Base-by-base conservation (phyloP, 1,284 basidiomycete species). In the Trichosporon coremiiforme region DNA sequence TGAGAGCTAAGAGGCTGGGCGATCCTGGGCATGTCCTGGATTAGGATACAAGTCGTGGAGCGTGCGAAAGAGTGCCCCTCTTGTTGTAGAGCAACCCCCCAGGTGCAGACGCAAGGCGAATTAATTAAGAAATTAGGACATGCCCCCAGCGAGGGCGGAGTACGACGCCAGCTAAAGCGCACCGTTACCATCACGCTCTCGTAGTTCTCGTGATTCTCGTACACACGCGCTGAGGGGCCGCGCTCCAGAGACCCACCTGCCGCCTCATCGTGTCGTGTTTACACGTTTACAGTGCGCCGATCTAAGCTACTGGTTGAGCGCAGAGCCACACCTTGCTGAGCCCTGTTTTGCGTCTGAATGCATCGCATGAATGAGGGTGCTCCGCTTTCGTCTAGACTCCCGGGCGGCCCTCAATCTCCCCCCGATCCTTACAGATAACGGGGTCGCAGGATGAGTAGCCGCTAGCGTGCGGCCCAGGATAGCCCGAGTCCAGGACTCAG, bases 51-150 rank as follows among this genome's bases (percentile, higher is more conserved):
- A 8, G 25, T 20, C 50, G 20, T 53, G 50, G 50, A 53, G 50
- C 50, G 50, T 53, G 50, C 50, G 50, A 53, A 53, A 22, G 50
- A 12, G 41, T 15, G 41, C 15, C 25, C 17, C 15, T 17, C 12
- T 17, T 4, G 9, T 41, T 8, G 9, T 13, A 25, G 38, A 41
- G 15, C 12, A 41, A 17, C 38, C 15, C 25, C 25, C 25, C 15
- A 17, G 47, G 47, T 5, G 50, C 50, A 53, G 20, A 20, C 57
- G 17, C 6, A 62, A 33, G 57, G 57, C 57, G 57, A 62, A n/a
- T 62, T 62, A 62, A 62, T 62, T 62, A 33, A 62, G 57, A 33
- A 62, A 62, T 31, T 22, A 35, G 31, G 57, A 35, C 31, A 33
- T 62, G 41, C 41, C 41, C 41, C 41, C 41, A 45, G 41, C 15